phyloP scores from a whole-genome alignment of 1,284 basidiomycete genomes.

The Fomes fomentarius region DNA sequence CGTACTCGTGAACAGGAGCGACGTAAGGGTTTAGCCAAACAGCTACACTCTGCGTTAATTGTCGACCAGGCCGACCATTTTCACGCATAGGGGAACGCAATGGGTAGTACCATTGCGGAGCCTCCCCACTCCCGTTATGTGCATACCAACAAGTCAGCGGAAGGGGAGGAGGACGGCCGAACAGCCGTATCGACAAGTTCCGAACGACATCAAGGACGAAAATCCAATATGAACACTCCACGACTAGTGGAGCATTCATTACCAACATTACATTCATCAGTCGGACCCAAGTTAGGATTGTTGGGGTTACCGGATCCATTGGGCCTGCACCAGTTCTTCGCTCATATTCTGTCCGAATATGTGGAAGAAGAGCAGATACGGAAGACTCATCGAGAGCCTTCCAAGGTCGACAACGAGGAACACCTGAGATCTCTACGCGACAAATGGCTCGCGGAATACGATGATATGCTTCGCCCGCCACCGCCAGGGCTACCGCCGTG shows the following conservation, averaged over 20 bases:
- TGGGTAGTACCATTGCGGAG: background rate
- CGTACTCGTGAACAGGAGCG: background rate
- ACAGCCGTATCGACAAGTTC: background rate
- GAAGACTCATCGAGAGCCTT: background rate
- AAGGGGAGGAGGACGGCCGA: constrained; percentile 4
- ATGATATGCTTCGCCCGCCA: constrained; percentile 8
- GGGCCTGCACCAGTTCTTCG: too few species aligned
- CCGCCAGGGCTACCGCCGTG: constrained; percentile 8
- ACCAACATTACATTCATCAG: background rate
- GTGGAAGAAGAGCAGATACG: constrained; percentile 9
- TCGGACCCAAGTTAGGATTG: background rate
- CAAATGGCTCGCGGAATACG: too few species aligned
- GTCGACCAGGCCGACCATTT: too few species aligned
- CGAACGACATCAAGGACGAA: constrained; percentile 3
- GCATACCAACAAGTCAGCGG: background rate
- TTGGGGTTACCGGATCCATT: constrained; percentile 3
- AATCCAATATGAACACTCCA: background rate
- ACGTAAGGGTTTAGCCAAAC: too few species aligned
- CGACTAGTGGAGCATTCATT: background rate
- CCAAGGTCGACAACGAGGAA: background rate
- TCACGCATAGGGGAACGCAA: too few species aligned
- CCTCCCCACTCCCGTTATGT: constrained; percentile 10
- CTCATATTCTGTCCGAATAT: too few species aligned
- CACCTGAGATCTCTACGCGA: background rate
- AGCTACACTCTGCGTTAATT: too few species aligned